Evolutionary conservation across 2,329 filamentous ascomycete genomes (phyloP).

Genomic region (Trichoderma gracile): DNA sequence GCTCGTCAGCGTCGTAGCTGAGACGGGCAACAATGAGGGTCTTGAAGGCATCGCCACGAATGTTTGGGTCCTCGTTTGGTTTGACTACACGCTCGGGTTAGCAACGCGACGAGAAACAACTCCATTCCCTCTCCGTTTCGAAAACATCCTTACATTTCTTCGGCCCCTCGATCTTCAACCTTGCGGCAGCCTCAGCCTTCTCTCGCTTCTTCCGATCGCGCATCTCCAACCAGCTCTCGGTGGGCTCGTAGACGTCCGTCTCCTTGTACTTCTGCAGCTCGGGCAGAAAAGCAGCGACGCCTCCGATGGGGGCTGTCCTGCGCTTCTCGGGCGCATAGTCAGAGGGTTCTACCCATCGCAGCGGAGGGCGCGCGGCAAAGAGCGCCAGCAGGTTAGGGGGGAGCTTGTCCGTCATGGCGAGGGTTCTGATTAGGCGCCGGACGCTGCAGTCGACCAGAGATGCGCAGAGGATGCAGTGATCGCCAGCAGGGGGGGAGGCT

Average conservation of each 20-base stretch:
- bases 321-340: slow-evolving; percentile 84
- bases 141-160: slow-evolving; percentile 59
- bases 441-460: neutral
- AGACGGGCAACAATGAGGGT: slow-evolving; percentile 90
- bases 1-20: slow-evolving; percentile 83
- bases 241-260: slow-evolving; percentile 73
- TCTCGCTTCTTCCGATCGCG: slow-evolving; percentile 82
- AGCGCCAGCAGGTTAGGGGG: slow-evolving; percentile 89
- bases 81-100: slow-evolving; percentile 58
- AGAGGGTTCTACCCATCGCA: slow-evolving; percentile 82
- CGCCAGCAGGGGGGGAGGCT: neutral
- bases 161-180: slow-evolving; percentile 63
- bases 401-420: slow-evolving; percentile 91
- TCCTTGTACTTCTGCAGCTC: slow-evolving; percentile 76
- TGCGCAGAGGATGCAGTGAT: neutral
- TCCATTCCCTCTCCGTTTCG: neutral
- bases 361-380: slow-evolving; percentile 88
- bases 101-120: slow-evolving; percentile 20
- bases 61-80: slow-evolving; percentile 80
- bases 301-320: slow-evolving; percentile 69
- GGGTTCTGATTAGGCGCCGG: neutral
- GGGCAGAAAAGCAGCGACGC: slow-evolving; percentile 73
- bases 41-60: slow-evolving; percentile 91
- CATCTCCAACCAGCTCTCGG: slow-evolving; percentile 89
- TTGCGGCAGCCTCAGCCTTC: slow-evolving; percentile 69